Conservation (phyloP, 208 protist genomes). For the Leishmania braziliensis region DNA sequence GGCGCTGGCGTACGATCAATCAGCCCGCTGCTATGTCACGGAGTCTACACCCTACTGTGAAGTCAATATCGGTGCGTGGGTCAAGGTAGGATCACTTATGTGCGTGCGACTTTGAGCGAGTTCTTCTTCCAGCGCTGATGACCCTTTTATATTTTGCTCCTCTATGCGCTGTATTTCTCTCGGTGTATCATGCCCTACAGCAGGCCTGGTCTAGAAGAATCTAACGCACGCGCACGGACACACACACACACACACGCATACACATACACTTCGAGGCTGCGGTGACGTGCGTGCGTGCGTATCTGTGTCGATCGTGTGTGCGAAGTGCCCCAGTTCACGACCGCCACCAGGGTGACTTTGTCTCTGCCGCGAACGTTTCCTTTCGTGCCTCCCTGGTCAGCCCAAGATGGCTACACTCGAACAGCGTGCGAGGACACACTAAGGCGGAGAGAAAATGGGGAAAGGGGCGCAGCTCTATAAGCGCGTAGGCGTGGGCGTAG, state of each 20-base stretch:
- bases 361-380: neutral
- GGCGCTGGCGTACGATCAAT: neutral
- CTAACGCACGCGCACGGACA: neutral
- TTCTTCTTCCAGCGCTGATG: neutral
- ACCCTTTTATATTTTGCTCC: neutral
- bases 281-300: neutral
- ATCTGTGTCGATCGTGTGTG: neutral
- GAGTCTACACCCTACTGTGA: neutral
- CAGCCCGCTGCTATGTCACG: neutral
- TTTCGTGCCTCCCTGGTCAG: neutral
- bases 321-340: neutral
- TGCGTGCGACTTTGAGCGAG: neutral
- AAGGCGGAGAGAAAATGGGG: neutral
- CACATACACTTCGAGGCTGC: neutral
- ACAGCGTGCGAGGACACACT: neutral
- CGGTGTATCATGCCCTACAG: neutral
- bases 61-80: neutral
- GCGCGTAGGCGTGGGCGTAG: neutral
- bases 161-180: neutral
- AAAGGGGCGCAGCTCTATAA: neutral
- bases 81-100: neutral
- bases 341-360: neutral
- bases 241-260: neutral
- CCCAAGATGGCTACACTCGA: neutral
- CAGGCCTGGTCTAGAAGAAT: neutral